Evolutionary conservation across 169 alveolate genomes (phyloP).

Genomic region (Cryptosporidium xiaoi): DNA sequence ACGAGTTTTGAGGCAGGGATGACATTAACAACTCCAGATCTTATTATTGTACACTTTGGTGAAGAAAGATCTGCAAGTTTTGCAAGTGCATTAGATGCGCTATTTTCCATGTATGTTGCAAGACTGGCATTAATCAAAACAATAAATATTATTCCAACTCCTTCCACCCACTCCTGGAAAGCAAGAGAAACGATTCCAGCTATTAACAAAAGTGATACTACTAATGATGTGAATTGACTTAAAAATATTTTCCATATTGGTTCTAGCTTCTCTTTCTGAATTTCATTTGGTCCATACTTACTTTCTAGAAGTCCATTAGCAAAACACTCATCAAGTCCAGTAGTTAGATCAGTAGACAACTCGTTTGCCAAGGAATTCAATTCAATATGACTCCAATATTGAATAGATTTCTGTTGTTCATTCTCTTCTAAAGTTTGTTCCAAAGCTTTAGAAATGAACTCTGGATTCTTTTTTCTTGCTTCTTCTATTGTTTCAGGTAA

Average conservation of each 20-base stretch:
- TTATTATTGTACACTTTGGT: slow-evolving; percentile 87
- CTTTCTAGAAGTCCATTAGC: slow-evolving; percentile 81
- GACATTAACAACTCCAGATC: slow-evolving; percentile 83
- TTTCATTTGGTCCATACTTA: slow-evolving; percentile 86
- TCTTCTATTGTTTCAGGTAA: slow-evolving; percentile 72
- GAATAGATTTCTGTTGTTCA: slow-evolving; percentile 43
- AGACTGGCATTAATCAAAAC: slow-evolving; percentile 89
- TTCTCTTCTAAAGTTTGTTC: slow-evolving; percentile 51
- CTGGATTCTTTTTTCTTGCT: slow-evolving; percentile 72
- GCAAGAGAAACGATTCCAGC: slow-evolving; percentile 87
- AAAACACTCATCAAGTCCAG: slow-evolving; percentile 80
- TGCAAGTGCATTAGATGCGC: slow-evolving; percentile 90
- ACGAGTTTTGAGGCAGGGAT: slow-evolving; percentile 91
- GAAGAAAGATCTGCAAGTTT: slow-evolving; percentile 92
- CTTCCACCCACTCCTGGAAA: slow-evolving; percentile 89
- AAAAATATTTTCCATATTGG: slow-evolving; percentile 88
- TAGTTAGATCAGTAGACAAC: slow-evolving; percentile 77
- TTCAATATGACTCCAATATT: slow-evolving; percentile 72
- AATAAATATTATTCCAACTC: slow-evolving; percentile 87
- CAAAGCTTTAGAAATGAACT: slow-evolving; percentile 53
- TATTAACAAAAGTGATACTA: slow-evolving; percentile 83
- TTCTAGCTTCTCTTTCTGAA: slow-evolving; percentile 85
- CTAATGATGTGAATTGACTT: slow-evolving; percentile 86
- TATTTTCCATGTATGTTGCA: slow-evolving; percentile 92
- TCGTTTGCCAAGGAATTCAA: slow-evolving; percentile 24